A percentile compares a stretch with the other conserved stretches of the same genome.
phyloP scores from a whole-genome alignment of 2,329 filamentous ascomycete genomes.

The Graphilbum sp. region DNA sequence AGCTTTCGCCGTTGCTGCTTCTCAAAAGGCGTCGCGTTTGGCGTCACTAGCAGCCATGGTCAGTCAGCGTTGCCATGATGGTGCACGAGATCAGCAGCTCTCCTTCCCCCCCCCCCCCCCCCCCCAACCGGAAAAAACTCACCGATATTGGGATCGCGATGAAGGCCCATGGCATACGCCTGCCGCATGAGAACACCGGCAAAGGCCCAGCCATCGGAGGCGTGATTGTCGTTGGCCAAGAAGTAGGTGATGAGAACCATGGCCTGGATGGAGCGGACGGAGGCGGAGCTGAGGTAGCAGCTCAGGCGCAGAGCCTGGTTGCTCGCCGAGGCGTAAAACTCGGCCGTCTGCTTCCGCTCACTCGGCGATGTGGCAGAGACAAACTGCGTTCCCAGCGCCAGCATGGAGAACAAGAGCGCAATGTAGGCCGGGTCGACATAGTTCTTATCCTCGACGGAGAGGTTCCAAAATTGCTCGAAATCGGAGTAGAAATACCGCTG shows the following conservation, averaged over 20 bases:
- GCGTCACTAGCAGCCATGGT: slow-evolving; percentile 44
- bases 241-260: slow-evolving; percentile 78
- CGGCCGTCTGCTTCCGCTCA: slow-evolving; percentile 58
- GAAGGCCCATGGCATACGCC: slow-evolving; percentile 66
- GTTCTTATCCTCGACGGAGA: slow-evolving; percentile 39
- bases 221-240: slow-evolving; percentile 73
- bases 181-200: slow-evolving; percentile 62
- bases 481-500: slow-evolving; percentile 60
- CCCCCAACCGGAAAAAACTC: slow-evolving; percentile 11
- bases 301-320: slow-evolving; percentile 62
- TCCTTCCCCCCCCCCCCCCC: no score
- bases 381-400: slow-evolving; percentile 66
- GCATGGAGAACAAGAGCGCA: slow-evolving; percentile 59
- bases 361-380: slow-evolving; percentile 40
- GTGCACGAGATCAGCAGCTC: no score
- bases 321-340: slow-evolving; percentile 66
- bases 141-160: slow-evolving; percentile 63
- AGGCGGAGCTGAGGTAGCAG: slow-evolving; percentile 61
- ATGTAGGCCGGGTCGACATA: slow-evolving; percentile 51
- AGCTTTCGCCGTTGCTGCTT: slow-evolving; percentile 67
- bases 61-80: no score
- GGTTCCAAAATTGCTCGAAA: slow-evolving; percentile 62
- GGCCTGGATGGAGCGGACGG: slow-evolving; percentile 56
- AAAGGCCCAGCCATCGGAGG: slow-evolving; percentile 70
- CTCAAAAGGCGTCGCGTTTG: slow-evolving; percentile 49